Base-by-base conservation (phyloP, 2,329 filamentous ascomycete genomes). In the Huntiella moniliformis region DNA sequence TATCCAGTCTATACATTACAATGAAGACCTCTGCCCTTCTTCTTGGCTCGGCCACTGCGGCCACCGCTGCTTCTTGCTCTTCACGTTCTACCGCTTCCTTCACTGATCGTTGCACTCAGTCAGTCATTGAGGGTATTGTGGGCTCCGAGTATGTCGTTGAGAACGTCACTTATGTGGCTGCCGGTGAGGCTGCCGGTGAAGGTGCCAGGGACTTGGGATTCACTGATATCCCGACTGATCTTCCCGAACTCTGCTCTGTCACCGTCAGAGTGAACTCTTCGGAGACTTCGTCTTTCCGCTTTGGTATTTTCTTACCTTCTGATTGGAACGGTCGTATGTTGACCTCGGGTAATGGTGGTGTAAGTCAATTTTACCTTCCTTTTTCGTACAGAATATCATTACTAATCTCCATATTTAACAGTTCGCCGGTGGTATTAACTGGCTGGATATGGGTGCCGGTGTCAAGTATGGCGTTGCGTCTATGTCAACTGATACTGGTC, bases 401-500 rank as follows among this genome's bases (percentile, higher is more conserved):
- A 36, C 41, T 33, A n/a, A 35, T n/a, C 7, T 38, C 13, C 18
- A 15, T 4, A 15, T 13, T 38, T 17, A 7, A 35, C 18, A 47
- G 38, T 56, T 57, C 40, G 54, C 50, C 1, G 60, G 60, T 12
- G 57, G 56, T 18, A 58, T 60, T 51, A 60, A 60, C 50, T 58
- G 57, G 52, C 53, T 53, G 12, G 52, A 52, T 36, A 55, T 55
- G 52, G 52, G 42, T 28, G 39, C 52, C 22, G 52, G 51, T 44
- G 49, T 41, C 17, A 41, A 56, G 18, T 62, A 64, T 45, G 65
- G 65, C 6, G 65, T 64, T 46, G 63, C 63, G 3, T 54, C 60
- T 3, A 52, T 64, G 10, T 62, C 60, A 2, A 67, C 64, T 0
- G 63, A 67, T 50, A 66, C 62, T 0, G 66, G 65, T 6, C 65